These are phyloP conservation scores for Populus euphratica DNA, from an alignment of 345 rosid genomes.

Conservation along the genomic window DNA sequence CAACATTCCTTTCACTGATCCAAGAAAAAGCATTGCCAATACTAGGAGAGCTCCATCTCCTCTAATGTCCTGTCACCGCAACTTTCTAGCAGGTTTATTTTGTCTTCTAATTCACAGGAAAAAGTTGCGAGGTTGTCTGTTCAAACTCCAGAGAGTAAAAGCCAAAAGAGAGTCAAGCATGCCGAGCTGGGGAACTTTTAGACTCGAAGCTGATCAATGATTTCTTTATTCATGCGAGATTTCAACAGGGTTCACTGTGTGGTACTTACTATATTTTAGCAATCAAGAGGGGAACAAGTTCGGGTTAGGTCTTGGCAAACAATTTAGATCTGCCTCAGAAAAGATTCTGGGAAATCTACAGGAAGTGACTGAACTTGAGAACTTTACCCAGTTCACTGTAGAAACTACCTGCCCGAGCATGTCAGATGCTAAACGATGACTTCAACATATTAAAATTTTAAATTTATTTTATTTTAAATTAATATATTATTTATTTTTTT, in stretches of 20 bases:
- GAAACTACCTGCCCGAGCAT: neutral
- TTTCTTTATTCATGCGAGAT: neutral
- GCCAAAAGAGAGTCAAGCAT: neutral
- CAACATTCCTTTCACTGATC: neutral
- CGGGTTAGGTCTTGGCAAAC: no score
- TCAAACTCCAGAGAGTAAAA: neutral
- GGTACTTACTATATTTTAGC: neutral
- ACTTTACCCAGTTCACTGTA: neutral
- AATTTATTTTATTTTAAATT: no score
- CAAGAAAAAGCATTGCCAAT: neutral
- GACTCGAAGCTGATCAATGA: neutral
- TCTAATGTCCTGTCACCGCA: neutral
- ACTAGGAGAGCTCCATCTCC: neutral
- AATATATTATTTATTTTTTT: no score
- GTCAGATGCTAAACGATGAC: neutral
- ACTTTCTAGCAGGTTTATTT: neutral
- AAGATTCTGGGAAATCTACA: neutral
- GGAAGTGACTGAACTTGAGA: neutral
- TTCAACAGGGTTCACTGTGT: neutral
- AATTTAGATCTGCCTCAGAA: neutral
- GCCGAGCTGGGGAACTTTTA: neutral
- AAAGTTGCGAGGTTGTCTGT: neutral
- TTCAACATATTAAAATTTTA: no score
- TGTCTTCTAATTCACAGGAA: no score
- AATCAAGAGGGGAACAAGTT: neutral